Evolutionary conservation across 768 basidiomycete genomes (phyloP).

Genomic region (Favolaschia claudopus): DNA sequence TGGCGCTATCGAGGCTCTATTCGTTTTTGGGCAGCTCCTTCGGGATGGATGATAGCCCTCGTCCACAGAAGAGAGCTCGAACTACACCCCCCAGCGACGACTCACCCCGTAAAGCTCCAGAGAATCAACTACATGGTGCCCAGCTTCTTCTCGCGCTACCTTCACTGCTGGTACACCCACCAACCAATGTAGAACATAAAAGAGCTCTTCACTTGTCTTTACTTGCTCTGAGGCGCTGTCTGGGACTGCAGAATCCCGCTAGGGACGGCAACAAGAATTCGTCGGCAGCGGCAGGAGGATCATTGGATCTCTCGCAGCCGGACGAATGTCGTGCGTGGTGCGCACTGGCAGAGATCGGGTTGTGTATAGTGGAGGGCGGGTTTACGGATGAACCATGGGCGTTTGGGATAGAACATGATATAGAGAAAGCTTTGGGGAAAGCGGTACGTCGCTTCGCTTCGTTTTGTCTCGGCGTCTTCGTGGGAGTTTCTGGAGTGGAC

Average conservation of each 20-base stretch:
- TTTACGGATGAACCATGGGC: constrained; percentile 53
- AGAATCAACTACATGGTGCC: constrained; percentile 2
- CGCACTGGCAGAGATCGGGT: constrained; percentile 71
- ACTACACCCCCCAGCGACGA: too few relatives aligned
- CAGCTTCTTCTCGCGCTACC: constrained; percentile 69
- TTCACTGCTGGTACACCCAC: constrained; percentile 66
- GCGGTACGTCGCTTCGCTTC: constrained; percentile 56
- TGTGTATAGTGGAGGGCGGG: constrained; percentile 60
- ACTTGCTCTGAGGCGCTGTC: constrained; percentile 62
- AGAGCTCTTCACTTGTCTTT: constrained; percentile 64
- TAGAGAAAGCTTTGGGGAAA: constrained; percentile 73
- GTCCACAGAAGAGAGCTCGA: too few relatives aligned
- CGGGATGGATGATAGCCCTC: too few relatives aligned
- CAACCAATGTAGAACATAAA: constrained; percentile 62
- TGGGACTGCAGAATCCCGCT: constrained; percentile 56
- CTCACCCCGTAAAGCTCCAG: too few relatives aligned
- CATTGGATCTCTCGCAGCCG: constrained; percentile 10
- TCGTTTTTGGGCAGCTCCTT: too few relatives aligned
- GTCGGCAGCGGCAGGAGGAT: background rate
- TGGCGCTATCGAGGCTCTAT: too few relatives aligned
- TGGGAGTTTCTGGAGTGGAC: background rate
- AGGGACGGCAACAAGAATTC: too few relatives aligned
- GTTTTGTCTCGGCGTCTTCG: background rate
- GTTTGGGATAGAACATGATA: constrained; percentile 63
- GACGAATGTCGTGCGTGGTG: constrained; percentile 76